phyloP scores from a whole-genome alignment of 257 asterid genomes.

The Thymus mandschuricus region DNA sequence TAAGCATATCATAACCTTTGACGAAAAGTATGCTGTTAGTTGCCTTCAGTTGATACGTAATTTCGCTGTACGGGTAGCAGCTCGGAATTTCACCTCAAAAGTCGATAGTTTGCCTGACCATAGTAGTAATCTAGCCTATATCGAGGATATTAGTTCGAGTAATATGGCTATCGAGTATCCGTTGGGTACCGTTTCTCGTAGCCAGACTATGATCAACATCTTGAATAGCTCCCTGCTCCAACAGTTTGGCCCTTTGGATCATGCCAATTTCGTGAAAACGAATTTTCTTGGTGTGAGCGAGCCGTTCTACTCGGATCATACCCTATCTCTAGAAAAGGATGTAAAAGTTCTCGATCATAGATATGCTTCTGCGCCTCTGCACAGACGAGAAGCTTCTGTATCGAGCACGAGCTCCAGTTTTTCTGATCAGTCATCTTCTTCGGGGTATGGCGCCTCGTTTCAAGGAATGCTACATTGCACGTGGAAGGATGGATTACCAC shows the following conservation, averaged over 20 bases:
- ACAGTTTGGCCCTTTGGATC: conserved; percentile 44
- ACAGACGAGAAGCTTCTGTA: conserved; percentile 54
- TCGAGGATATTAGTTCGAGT: conserved; percentile 29
- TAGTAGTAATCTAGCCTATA: conserved; percentile 37
- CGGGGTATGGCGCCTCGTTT: conserved; percentile 43
- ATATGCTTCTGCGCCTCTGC: conserved; percentile 50
- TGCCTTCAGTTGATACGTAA: conserved; percentile 70
- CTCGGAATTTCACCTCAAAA: conserved; percentile 46
- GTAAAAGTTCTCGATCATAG: conserved; percentile 43
- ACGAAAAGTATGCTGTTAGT: conserved; percentile 65
- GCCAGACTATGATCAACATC: conserved; percentile 78
- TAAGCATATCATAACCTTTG: conserved; percentile 62
- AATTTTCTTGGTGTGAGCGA: conserved; percentile 33
- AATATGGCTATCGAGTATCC: conserved; percentile 46
- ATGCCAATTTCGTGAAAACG: conserved; percentile 32
- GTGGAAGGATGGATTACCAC: conserved; percentile 73
- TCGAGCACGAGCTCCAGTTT: conserved; percentile 67
- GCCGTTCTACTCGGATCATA: conserved; percentile 29
- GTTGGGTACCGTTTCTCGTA: conserved; percentile 44
- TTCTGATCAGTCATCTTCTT: conserved; percentile 62
- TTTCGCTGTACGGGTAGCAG: conserved; percentile 50
- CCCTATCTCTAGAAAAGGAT: conserved; percentile 34
- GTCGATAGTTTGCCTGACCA: conserved; percentile 41
- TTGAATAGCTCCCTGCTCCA: conserved; percentile 70
- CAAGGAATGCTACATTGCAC: conserved; percentile 85